Evolutionary conservation across 345 rosid genomes (phyloP).

Genomic region (Lepidium sativum): DNA sequence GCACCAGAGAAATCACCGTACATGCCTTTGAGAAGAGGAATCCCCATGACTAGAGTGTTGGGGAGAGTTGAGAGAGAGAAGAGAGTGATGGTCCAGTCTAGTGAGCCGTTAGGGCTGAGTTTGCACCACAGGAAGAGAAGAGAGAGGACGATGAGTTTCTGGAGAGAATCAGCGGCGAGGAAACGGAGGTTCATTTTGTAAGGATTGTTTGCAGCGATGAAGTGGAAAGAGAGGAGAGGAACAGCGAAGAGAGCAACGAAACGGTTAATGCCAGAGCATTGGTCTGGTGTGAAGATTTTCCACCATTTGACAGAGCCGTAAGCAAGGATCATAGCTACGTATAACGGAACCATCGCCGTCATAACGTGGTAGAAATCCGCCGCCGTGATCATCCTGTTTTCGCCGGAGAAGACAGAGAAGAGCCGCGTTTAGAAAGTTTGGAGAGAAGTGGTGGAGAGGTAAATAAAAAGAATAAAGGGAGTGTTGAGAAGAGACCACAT

Average conservation of each 20-base stretch:
- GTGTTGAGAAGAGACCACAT: slow-evolving; percentile 3
- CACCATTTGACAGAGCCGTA: slow-evolving; percentile 99
- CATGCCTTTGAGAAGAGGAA: slow-evolving; percentile 49
- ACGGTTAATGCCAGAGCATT: slow-evolving; percentile 97
- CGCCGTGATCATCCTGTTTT: slow-evolving; percentile 52
- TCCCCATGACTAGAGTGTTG: slow-evolving; percentile 52
- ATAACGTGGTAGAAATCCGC: slow-evolving; percentile 90
- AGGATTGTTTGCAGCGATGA: slow-evolving; percentile 41
- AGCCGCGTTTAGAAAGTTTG: background rate
- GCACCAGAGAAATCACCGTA: slow-evolving; percentile 40
- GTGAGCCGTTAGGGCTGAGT: slow-evolving; percentile 23
- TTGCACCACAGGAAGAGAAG: slow-evolving; percentile 42
- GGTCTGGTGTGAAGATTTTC: slow-evolving; percentile 94
- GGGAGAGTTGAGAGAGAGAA: slow-evolving; percentile 44
- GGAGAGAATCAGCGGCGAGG: slow-evolving; percentile 51
- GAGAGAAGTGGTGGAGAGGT: background rate
- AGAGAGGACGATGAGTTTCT: slow-evolving; percentile 36
- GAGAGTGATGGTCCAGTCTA: slow-evolving; percentile 48
- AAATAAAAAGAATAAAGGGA: slow-evolving; percentile 11
- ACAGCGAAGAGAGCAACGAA: slow-evolving; percentile 98
- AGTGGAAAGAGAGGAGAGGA: slow-evolving; percentile 94
- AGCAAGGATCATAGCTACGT: slow-evolving; percentile 94
- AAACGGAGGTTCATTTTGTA: slow-evolving; percentile 42
- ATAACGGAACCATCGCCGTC: slow-evolving; percentile 98
- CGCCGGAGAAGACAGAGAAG: background rate